A percentile compares a stretch with the other conserved stretches of the same genome.
Conservation (phyloP, 2,329 filamentous ascomycete species). For the Orbilia oligospora region DNA sequence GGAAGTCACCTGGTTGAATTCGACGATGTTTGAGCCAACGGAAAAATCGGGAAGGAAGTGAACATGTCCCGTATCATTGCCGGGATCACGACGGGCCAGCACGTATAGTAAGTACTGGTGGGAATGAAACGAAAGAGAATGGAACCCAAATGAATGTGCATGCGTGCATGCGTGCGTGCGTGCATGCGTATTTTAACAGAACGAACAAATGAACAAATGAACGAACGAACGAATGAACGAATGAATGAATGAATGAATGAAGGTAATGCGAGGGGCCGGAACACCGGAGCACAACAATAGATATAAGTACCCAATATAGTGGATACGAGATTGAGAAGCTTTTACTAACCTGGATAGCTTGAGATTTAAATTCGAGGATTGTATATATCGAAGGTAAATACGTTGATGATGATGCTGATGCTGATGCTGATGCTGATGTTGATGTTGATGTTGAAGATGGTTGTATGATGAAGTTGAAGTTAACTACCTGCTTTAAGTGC, state of each 20-base stretch:
- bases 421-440: too few relatives aligned
- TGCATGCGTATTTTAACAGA: too few relatives aligned
- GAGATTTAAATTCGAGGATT: too few relatives aligned
- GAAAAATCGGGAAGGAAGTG: slow-evolving; percentile 58
- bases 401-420: too few relatives aligned
- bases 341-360: slow-evolving; percentile 18
- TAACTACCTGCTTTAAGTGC: too few relatives aligned
- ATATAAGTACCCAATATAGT: too few relatives aligned
- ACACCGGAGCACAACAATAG: not conserved
- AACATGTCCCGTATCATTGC: slow-evolving; percentile 16
- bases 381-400: too few relatives aligned
- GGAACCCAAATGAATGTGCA: slow-evolving; percentile 15
- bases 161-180: slow-evolving; percentile 5
- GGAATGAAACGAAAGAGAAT: slow-evolving; percentile 28
- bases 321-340: too few relatives aligned
- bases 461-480: too few relatives aligned
- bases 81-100: slow-evolving; percentile 25
- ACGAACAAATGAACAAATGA: not conserved
- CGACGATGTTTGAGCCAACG: slow-evolving; percentile 46
- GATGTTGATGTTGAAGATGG: too few relatives aligned
- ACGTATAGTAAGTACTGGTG: not conserved
- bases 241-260: not conserved
- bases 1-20: slow-evolving; percentile 34
- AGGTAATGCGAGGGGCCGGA: not conserved
- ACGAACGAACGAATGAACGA: not conserved